phyloP scores from a whole-genome alignment of 1,139 yeast species.

The Sugiyamaella novakii region DNA sequence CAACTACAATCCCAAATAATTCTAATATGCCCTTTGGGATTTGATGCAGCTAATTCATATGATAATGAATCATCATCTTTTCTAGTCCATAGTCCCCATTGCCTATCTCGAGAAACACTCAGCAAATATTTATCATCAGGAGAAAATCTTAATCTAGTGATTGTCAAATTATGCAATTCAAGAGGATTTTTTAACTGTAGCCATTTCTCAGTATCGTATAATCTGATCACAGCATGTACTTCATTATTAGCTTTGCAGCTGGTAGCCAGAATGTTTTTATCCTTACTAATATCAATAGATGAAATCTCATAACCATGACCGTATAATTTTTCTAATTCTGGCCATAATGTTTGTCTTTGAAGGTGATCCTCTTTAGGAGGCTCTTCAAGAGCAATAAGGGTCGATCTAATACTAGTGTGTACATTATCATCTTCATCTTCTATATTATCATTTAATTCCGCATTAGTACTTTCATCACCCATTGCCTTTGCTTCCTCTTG shows the following conservation, averaged over 20 bases:
- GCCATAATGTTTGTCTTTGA: conserved; percentile 91
- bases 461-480: conserved; percentile 46
- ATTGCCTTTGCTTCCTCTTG: conserved; percentile 63
- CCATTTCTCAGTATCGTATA: conserved; percentile 70
- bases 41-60: conserved; percentile 50
- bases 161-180: conserved; percentile 77
- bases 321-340: conserved; percentile 89
- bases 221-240: conserved; percentile 81
- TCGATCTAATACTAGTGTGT: conserved; percentile 24
- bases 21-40: conserved; percentile 77
- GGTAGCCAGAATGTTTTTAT: conserved; percentile 70
- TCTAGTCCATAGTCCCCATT: conserved; percentile 74
- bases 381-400: conserved; percentile 46
- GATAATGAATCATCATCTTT: conserved; percentile 37
- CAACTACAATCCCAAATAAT: conserved; percentile 96
- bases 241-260: conserved; percentile 88
- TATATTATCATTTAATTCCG: conserved; percentile 37
- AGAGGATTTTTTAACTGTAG: conserved; percentile 54
- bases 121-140: conserved; percentile 66
- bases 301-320: conserved; percentile 97
- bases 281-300: conserved; percentile 71
- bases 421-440: conserved; percentile 20
- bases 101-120: conserved; percentile 90
- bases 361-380: conserved; percentile 90
- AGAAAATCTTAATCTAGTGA: conserved; percentile 80